Conservation (phyloP, 2,329 filamentous ascomycete species). For the Aspergillus piperis region DNA sequence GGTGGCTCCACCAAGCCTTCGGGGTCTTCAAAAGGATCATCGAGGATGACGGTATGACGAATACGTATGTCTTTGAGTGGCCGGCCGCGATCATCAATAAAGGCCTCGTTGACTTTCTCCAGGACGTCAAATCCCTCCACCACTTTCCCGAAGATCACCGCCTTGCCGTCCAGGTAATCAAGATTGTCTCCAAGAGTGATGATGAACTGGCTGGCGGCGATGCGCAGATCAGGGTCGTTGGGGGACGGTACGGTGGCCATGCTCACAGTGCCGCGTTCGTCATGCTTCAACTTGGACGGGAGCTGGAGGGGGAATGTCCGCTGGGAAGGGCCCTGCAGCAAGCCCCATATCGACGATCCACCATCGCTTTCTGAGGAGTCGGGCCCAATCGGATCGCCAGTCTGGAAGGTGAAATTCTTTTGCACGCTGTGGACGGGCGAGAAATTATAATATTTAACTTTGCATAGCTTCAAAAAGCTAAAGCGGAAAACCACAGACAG, state of each 20-base stretch:
- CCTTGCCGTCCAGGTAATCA: constrained; percentile 88
- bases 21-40: constrained; percentile 89
- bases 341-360: constrained; percentile 88
- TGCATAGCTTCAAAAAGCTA: constrained; percentile 98
- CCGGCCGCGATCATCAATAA: constrained; percentile 80
- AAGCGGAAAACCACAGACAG: constrained; percentile 39
- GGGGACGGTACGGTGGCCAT: constrained; percentile 88
- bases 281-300: constrained; percentile 82
- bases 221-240: constrained; percentile 74
- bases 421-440: constrained; percentile 88
- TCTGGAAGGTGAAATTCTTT: constrained; percentile 94
- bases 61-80: constrained; percentile 94
- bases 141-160: constrained; percentile 91
- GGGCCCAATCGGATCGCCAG: constrained; percentile 89
- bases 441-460: constrained; percentile 99
- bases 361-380: constrained; percentile 83
- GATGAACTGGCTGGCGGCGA: constrained; percentile 91
- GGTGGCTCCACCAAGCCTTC: constrained; percentile 73
- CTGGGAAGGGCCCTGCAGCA: constrained; percentile 68
- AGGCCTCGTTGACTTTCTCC: constrained; percentile 89
- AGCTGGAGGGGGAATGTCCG: constrained; percentile 83
- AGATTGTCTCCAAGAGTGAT: constrained; percentile 87
- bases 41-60: constrained; percentile 85
- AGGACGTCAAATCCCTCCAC: constrained; percentile 94
- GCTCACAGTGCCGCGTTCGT: constrained; percentile 87